Evolutionary conservation across 495 filamentous ascomycete species (phyloP).

Genomic region (Polyplosphaeria fusca): DNA sequence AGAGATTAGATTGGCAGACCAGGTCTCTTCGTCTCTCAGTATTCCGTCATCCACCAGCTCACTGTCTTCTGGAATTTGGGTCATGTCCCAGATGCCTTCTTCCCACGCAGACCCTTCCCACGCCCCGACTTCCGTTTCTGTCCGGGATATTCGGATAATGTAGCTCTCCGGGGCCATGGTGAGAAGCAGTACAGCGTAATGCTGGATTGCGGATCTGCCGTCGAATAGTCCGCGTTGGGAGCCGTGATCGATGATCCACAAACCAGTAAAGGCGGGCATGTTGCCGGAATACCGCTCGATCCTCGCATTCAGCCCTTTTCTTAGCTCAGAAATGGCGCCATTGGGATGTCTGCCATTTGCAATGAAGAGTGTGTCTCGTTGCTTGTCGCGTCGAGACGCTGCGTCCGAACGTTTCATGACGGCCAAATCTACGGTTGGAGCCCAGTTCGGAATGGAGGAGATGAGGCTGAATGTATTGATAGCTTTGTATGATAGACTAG

Average conservation of each 20-base stretch:
- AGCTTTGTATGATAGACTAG: background rate
- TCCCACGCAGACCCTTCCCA: slow-evolving; percentile 1
- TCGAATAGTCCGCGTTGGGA: background rate
- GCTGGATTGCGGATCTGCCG: background rate
- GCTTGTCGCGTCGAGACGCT: background rate
- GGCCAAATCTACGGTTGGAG: slow-evolving; percentile 68
- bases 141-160: slow-evolving; percentile 3
- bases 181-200: slow-evolving; percentile 16
- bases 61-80: slow-evolving; percentile 8
- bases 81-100: slow-evolving; percentile 9
- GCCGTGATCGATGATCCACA: slow-evolving; percentile 34
- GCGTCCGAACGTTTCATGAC: slow-evolving; percentile 40
- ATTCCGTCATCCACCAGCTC: slow-evolving; percentile 18
- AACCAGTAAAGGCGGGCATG: slow-evolving; percentile 22
- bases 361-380: slow-evolving; percentile 32
- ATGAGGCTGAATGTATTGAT: slow-evolving; percentile 45
- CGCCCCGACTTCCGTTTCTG: background rate
- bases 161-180: slow-evolving; percentile 13
- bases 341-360: slow-evolving; percentile 38
- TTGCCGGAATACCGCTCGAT: slow-evolving; percentile 5
- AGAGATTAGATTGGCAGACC: slow-evolving; percentile 19
- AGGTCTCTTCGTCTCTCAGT: slow-evolving; percentile 27
- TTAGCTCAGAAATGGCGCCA: slow-evolving; percentile 38
- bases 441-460: slow-evolving; percentile 75
- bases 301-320: slow-evolving; percentile 34